Evolutionary conservation across 129 eudicot genomes (phyloP).

Genomic region (Apium graveolens): DNA sequence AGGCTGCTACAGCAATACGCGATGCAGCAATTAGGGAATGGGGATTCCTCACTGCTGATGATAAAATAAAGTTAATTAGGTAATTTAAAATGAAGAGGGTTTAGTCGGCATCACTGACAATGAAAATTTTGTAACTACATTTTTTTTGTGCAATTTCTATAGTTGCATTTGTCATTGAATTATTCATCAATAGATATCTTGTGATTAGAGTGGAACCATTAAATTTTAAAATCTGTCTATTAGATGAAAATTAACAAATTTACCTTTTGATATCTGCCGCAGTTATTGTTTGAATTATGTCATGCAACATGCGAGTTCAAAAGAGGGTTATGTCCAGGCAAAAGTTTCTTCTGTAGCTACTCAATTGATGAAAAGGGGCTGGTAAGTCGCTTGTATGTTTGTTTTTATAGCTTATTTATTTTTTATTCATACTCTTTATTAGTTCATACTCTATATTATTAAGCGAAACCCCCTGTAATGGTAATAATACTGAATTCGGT

Average conservation of each 20-base stretch:
- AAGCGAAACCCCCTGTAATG: too few species aligned
- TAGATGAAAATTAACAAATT: neutral
- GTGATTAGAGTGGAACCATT: neutral
- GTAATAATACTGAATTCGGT: too few species aligned
- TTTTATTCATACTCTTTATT: too few species aligned
- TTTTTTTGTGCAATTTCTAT: neutral
- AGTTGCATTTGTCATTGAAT: neutral
- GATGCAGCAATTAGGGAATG: constrained; percentile 93
- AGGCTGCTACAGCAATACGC: constrained; percentile 85
- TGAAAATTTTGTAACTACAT: neutral
- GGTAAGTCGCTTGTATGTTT: constrained; percentile 42
- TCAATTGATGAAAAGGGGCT: constrained; percentile 94
- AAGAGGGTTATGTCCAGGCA: constrained; percentile 79
- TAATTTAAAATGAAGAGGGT: constrained; percentile 13
- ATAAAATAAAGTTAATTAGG: constrained; percentile 77
- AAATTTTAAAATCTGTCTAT: neutral
- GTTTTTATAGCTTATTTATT: neutral
- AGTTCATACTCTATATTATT: too few species aligned
- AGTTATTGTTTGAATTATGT: constrained; percentile 75
- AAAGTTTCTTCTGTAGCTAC: constrained; percentile 95
- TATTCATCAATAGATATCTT: neutral
- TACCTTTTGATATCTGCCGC: constrained; percentile 17
- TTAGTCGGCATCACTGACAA: neutral
- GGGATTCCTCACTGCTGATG: constrained; percentile 63
- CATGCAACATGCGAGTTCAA: constrained; percentile 81